These are phyloP conservation scores for Combretum micranthum DNA, from an alignment of 345 rosid species.

Conservation along the genomic window DNA sequence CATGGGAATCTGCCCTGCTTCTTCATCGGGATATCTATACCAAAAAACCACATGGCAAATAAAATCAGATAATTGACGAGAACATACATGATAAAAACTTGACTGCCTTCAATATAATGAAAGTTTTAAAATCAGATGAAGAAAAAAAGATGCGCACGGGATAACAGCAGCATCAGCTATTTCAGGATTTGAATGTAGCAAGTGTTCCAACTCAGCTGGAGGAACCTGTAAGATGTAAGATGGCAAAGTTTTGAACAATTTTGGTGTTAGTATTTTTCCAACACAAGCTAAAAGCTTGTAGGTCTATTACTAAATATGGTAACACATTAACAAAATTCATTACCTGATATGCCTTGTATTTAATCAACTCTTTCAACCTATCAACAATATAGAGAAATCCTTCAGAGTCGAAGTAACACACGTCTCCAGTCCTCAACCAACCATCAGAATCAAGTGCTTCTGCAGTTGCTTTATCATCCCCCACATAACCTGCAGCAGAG, in stretches of 20 bases:
- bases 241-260: no score
- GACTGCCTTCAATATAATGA: neutral
- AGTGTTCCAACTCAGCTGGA: conserved; percentile 82
- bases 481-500: conserved; percentile 58
- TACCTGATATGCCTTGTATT: conserved; percentile 96
- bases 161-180: conserved; percentile 85
- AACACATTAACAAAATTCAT: neutral
- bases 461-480: conserved; percentile 76
- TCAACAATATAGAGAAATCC: conserved; percentile 77
- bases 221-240: conserved; percentile 53
- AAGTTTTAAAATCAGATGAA: neutral
- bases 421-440: conserved; percentile 93
- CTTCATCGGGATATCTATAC: conserved; percentile 83
- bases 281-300: no score
- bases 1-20: conserved; percentile 94
- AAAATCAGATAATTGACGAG: no score
- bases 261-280: no score
- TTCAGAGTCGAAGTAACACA: conserved; percentile 68
- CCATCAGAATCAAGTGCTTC: conserved; percentile 69
- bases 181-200: conserved; percentile 66
- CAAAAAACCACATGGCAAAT: no score
- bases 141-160: conserved; percentile 45
- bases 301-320: no score
- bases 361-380: conserved; percentile 85
- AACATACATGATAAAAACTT: neutral